Conservation (phyloP, 352 stramenopile species). For the Globisporangium canariense region DNA sequence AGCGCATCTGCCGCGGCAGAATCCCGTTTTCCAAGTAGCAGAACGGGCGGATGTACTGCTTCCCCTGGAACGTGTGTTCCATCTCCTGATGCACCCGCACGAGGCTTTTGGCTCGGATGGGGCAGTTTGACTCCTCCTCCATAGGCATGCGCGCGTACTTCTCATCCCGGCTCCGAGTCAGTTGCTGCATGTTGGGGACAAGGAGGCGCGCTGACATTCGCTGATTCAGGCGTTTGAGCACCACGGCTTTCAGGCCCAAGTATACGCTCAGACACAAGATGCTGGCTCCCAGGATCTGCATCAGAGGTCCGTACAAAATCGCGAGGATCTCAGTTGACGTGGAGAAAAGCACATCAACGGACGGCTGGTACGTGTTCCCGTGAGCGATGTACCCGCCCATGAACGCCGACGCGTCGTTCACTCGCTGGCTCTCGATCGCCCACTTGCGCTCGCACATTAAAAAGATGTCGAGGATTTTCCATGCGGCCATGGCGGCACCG, state of each 20-base stretch:
- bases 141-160: conserved; percentile 44
- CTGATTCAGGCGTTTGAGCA: not conserved
- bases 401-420: conserved; percentile 22
- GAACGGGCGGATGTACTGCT: conserved; percentile 43
- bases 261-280: conserved; percentile 15
- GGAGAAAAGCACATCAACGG: conserved; percentile 16
- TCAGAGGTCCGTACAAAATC: conserved; percentile 20
- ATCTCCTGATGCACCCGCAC: conserved; percentile 41
- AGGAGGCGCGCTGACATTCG: not conserved
- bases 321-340: conserved; percentile 16
- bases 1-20: conserved; percentile 37
- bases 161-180: not conserved
- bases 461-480: conserved; percentile 20
- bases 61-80: conserved; percentile 26
- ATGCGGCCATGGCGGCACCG: conserved; percentile 16
- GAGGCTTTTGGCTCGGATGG: conserved; percentile 47
- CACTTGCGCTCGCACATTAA: conserved; percentile 28
- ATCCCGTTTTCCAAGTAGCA: conserved; percentile 63
- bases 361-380: conserved; percentile 27
- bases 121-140: conserved; percentile 43
- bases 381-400: conserved; percentile 17
- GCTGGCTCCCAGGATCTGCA: conserved; percentile 15
- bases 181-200: not conserved
- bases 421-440: conserved; percentile 25
- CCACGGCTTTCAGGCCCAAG: conserved; percentile 11